Evolutionary conservation across 345 rosid genomes (phyloP).

Genomic region (Arabis alpina): DNA sequence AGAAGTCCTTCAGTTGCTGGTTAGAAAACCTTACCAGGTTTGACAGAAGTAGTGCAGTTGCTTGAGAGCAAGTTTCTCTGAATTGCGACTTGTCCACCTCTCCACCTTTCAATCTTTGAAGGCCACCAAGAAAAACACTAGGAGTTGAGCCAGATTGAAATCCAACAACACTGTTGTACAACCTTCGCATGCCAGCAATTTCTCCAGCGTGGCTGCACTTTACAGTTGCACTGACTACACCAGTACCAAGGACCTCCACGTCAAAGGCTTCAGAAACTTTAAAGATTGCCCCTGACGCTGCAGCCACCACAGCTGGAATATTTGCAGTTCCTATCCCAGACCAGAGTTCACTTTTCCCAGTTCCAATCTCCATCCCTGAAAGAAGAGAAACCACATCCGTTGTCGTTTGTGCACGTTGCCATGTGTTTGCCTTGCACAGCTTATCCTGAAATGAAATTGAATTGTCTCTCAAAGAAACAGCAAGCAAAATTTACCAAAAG

Average conservation of each 20-base stretch:
- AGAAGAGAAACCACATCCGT: conserved; percentile 92
- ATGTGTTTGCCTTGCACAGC: conserved; percentile 95
- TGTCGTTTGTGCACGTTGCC: conserved; percentile 92
- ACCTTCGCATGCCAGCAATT: conserved; percentile 98
- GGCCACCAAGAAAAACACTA: conserved; percentile 67
- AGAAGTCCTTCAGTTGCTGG: background rate
- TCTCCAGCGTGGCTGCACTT: conserved; percentile 97
- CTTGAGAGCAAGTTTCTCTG: conserved; percentile 92
- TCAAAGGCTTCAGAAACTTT: conserved; percentile 83
- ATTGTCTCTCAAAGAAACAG: conserved; percentile 27
- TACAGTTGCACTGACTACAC: conserved; percentile 93
- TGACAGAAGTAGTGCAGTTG: conserved; percentile 91
- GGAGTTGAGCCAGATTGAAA: conserved; percentile 69
- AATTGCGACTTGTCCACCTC: conserved; percentile 85
- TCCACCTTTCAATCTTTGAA: conserved; percentile 91
- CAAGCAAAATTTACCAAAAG: conserved; percentile 4
- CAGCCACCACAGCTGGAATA: conserved; percentile 97
- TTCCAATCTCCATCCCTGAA: conserved; percentile 92
- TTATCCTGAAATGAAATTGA: conserved; percentile 63
- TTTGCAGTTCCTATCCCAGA: conserved; percentile 85
- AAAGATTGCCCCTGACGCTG: conserved; percentile 95
- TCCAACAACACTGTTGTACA: conserved; percentile 94
- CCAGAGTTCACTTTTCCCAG: conserved; percentile 92
- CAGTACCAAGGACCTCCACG: conserved; percentile 95
- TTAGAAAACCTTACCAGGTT: conserved; percentile 69